A percentile compares a stretch with the other conserved stretches of the same genome.
These are phyloP conservation scores for Drechslera avenae DNA, from an alignment of 2,329 filamentous ascomycete species.

Conservation along the genomic window DNA sequence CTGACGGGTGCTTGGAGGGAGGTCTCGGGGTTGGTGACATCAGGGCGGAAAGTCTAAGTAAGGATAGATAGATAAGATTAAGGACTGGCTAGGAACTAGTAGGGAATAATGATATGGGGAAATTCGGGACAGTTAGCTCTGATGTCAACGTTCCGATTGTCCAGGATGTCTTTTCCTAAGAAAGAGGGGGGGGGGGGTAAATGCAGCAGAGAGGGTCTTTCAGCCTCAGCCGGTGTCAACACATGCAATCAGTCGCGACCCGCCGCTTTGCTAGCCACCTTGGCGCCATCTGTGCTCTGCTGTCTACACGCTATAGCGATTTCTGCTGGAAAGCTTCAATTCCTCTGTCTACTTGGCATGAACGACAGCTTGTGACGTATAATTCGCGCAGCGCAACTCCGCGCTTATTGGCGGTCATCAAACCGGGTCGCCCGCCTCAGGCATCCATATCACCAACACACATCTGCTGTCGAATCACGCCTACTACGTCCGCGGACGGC, in stretches of 20 bases:
- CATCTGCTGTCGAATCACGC: too few relatives aligned
- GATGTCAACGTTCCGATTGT: constrained; percentile 12
- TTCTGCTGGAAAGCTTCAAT: neutral
- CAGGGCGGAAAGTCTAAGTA: constrained; percentile 7
- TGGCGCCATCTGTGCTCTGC: neutral
- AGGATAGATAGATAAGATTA: constrained; percentile 5
- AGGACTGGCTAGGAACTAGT: constrained; percentile 8
- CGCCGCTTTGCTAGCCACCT: neutral
- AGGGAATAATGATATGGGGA: constrained; percentile 26
- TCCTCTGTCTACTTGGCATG: too few relatives aligned
- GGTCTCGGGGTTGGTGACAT: constrained; percentile 26
- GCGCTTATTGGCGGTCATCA: too few relatives aligned
- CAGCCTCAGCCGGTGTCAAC: constrained; percentile 17
- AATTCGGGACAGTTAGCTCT: constrained; percentile 3
- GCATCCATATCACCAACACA: too few relatives aligned
- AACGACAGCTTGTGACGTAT: too few relatives aligned
- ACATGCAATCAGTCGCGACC: neutral
- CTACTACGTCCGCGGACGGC: too few relatives aligned
- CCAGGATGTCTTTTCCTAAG: constrained; percentile 4
- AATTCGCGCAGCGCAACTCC: too few relatives aligned
- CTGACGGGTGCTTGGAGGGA: constrained; percentile 27
- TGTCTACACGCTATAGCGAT: neutral
- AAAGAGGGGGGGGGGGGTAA: neutral
- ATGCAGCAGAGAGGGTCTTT: constrained; percentile 17
- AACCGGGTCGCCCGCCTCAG: too few relatives aligned